Evolutionary conservation across 345 rosid species (phyloP), one percentile per base, ranked within the genome.

Genomic region (Aurinia saxatilis): DNA sequence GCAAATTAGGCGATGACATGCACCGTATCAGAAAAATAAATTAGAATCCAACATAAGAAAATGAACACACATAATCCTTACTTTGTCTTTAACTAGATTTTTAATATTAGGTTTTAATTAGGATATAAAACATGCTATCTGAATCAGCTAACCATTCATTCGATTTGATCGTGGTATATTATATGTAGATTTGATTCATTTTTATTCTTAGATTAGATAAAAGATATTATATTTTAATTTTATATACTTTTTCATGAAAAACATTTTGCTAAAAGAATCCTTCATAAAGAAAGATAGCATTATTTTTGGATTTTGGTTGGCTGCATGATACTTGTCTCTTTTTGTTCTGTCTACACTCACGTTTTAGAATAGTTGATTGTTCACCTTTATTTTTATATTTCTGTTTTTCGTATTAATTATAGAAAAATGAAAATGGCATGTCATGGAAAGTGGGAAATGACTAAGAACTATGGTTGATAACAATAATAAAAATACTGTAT

Each of bases 101-200:
- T 14, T 27, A 27, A 27, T 15, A 8, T 50, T 14, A 6, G 44
- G 33, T 19, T 10, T n/a, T n/a, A n/a, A 3, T 23, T 42, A 61
- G 17, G 15, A 52, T 10, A n/a, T 10, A n/a, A 3, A 37, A 19
- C 27, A 41, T 66, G 63, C 41, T 37, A 15, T 66, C 34, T 56
- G 71, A 56, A 36, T 66, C 71, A 66, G 64, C 71, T 56, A 47
- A 48, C 63, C 47, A 56, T 66, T 55, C 48, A 56, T 46, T 66
- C 63, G n/a, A 2, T 37, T 10, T n/a, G n/a, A n/a, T n/a, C 37
- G 11, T 34, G 10, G 37, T 34, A 14, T 66, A 55, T 46, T 35
- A 44, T 45, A 16, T 38, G 42, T 42, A 41, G 60, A 40, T 64
- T 10, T 50, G 50, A 50, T 40, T 52, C 44, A 0, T 15, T 49